A percentile compares a stretch with the other conserved stretches of the same genome.
These are phyloP conservation scores for Cyberlindnera misumaiensis DNA, from an alignment of 805 yeast species.

Conservation along the genomic window DNA sequence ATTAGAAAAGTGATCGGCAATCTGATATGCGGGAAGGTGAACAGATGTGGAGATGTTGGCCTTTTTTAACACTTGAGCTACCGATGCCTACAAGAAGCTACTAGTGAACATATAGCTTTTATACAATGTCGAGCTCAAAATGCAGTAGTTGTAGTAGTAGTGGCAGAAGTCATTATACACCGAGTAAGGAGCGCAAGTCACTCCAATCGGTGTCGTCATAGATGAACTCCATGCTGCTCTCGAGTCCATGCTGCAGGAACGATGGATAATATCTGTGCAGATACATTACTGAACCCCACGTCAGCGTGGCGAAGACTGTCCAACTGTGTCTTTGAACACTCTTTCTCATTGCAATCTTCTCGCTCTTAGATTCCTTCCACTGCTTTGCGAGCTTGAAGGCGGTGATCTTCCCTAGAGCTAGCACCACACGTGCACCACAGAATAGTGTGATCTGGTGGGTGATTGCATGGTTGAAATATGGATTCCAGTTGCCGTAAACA, in stretches of 20 bases:
- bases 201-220: constrained; percentile 55
- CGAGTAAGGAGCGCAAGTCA: constrained; percentile 27
- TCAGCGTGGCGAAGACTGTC: constrained; percentile 53
- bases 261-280: constrained; percentile 58
- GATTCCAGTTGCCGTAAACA: constrained; percentile 32
- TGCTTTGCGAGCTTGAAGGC: constrained; percentile 16
- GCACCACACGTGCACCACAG: constrained; percentile 58
- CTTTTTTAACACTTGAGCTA: too few relatives aligned
- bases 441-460: constrained; percentile 72
- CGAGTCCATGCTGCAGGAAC: constrained; percentile 55
- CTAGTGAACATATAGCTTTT: too few relatives aligned
- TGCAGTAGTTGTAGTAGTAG: too few relatives aligned
- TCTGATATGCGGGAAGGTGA: too few relatives aligned
- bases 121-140: too few relatives aligned
- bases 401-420: constrained; percentile 43
- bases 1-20: too few relatives aligned
- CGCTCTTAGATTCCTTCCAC: not conserved
- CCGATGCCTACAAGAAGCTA: too few relatives aligned
- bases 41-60: too few relatives aligned
- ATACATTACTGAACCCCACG: constrained; percentile 73
- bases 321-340: constrained; percentile 35
- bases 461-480: constrained; percentile 36
- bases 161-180: too few relatives aligned
- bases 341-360: constrained; percentile 2
- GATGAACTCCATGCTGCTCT: constrained; percentile 64